Evolutionary conservation across 257 asterid genomes (phyloP), one percentile per base, ranked within the genome.

Genomic region (Solanum habrochaites): DNA sequence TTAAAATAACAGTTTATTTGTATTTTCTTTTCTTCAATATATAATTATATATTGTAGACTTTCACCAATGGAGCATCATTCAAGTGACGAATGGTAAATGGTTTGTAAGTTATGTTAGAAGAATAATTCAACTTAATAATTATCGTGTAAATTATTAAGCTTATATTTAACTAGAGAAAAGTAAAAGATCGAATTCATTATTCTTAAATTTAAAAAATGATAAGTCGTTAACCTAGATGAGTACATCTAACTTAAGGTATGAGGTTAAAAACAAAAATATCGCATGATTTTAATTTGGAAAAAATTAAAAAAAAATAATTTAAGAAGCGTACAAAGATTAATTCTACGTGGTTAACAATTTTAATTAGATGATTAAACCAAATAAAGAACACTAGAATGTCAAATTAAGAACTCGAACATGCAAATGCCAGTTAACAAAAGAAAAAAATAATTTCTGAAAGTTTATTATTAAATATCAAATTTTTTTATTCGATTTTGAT

Each of bases 181-280:
- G 27, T 12, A 27, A 6, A 69, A 1, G 2, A 6, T 3, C 3
- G 3, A 0, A 69, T 69, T 15, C 0, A 16, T 29, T 69, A 29
- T 7, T 7, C 0, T 29, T 8, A 0, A 29, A 29, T 29, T 69
- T 31, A 7, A 18, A 15, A 69, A 31, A 11, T 0, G 3, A 1
- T 69, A 69, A 69, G 15, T 66, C 2, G 35, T 0, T 66, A 8
- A 27, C 60, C 23, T 66, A 11, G 20, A 11, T 14, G 23, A 75
- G 13, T 37, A 35, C 56, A 8, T 39, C 3, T 23, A 11, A 20
- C n/a, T 7, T 39, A 21, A 39, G 56, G 32, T 39, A 74, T 32
- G 3, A 23, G 82, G 21, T 74, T 15, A 12, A 3, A 25, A 77
- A n/a, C 13, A 52, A 75, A 75, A 42, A 42, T 75, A 42, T 40